Conservation (phyloP, 306 rosid species). For the Macrotyloma uniflorum region DNA sequence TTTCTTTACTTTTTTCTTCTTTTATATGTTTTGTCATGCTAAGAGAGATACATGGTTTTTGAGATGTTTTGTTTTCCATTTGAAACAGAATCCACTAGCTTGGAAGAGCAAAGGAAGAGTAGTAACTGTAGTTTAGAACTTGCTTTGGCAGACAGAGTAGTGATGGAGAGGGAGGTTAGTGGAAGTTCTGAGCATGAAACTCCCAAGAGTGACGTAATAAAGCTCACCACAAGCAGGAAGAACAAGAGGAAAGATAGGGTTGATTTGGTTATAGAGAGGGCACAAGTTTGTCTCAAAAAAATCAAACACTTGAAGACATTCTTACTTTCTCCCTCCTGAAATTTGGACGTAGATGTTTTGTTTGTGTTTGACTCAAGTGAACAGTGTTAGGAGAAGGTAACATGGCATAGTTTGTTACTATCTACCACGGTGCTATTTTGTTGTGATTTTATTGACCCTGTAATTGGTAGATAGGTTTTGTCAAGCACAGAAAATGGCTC, state of each 20-base stretch:
- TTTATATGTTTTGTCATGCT: background rate
- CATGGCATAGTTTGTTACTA: background rate
- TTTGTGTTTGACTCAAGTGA: background rate
- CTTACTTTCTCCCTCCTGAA: constrained; percentile 36
- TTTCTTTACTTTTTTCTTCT: background rate
- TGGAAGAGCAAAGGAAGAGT: constrained; percentile 42
- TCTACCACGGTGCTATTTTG: background rate
- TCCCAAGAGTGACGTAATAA: background rate
- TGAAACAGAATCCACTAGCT: constrained; percentile 53
- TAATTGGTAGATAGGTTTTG: background rate
- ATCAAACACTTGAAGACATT: constrained; percentile 47
- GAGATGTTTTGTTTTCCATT: background rate
- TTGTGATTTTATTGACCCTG: background rate
- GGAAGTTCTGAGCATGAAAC: constrained; percentile 32
- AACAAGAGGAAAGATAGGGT: constrained; percentile 55
- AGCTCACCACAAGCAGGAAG: constrained; percentile 29
- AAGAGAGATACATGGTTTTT: background rate
- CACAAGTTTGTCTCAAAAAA: constrained; percentile 54
- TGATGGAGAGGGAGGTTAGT: constrained; percentile 11
- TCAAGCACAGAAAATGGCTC: background rate
- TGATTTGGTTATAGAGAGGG: constrained; percentile 56
- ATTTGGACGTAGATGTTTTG: background rate
- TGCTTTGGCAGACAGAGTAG: constrained; percentile 12
- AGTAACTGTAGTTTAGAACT: background rate
- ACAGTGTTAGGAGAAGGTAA: background rate